Evolutionary conservation across 2,329 filamentous ascomycete genomes (phyloP), one percentile per base, ranked within the genome.

Genomic region (Aspergillus pseudotamarii): DNA sequence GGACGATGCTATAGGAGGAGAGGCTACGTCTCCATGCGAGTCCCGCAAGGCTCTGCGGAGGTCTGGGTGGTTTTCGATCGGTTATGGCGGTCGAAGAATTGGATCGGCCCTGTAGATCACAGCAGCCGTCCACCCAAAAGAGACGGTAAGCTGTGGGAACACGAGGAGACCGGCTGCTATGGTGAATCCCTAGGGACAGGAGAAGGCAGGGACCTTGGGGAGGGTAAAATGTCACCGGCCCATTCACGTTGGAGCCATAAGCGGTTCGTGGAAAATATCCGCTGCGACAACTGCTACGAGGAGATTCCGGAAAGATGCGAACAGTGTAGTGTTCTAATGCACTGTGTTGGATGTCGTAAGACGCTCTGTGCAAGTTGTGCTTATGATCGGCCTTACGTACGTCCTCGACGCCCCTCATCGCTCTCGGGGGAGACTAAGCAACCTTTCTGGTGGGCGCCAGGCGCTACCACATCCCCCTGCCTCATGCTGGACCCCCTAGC

Each of bases 31-130:
- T 80, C 82, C 12, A 83, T 84, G 73, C 80, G 85, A 57, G 83
- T 82, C 57, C 83, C 83, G 0, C 83, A 85, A 56, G 83, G 84
- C 50, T 83, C 83, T 21, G 79, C 82, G 43, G 85, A 87, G 68
- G 85, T 87, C 6, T 88, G 85, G 85, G 85, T 87, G n/a, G 85
- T 86, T 5, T 87, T 86, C 68, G 85, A 88, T 72, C 78, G 85
- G 58, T 73, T 87, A 51, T 88, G 85, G 85, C 77, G 85, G 63
- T 86, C 84, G 46, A 83, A 84, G 64, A 88, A 88, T 66, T 85
- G 85, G 77, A 81, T 88, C 63, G 85, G 85, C 6, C 78, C 81
- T 6, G 69, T 79, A 9, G 74, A 76, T 11, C 67, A 68, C 9
- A 60, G 41, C 46, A 64, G 50, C 68, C 71, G 66, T 57, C 62